These are phyloP conservation scores for Pichia ethanolica DNA, from an alignment of 805 yeast genomes.

Conservation along the genomic window DNA sequence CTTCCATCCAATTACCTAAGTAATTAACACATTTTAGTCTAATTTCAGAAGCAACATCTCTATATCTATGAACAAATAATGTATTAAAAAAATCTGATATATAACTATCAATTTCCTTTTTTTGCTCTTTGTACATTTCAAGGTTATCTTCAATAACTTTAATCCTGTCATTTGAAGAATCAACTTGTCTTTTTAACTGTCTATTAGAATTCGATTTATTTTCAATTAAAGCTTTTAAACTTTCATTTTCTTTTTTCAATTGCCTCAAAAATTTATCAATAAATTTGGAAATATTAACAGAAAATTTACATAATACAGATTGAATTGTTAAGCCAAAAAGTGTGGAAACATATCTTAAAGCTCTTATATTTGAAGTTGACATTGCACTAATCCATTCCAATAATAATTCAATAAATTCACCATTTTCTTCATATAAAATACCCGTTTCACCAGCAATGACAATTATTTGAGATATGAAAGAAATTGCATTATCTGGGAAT, in stretches of 20 bases:
- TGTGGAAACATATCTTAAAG: constrained; percentile 65
- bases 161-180: constrained; percentile 33
- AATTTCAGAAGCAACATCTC: constrained; percentile 68
- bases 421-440: constrained; percentile 36
- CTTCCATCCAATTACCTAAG: constrained; percentile 66
- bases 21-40: constrained; percentile 60
- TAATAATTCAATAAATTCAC: constrained; percentile 44
- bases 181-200: constrained; percentile 26
- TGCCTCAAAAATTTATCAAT: constrained; percentile 41
- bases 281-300: constrained; percentile 29
- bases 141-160: constrained; percentile 39
- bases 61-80: constrained; percentile 67
- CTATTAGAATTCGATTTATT: constrained; percentile 18
- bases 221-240: constrained; percentile 7
- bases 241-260: constrained; percentile 25
- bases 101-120: constrained; percentile 45
- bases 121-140: constrained; percentile 38
- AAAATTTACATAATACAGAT: constrained; percentile 48
- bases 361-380: constrained; percentile 60
- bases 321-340: constrained; percentile 51
- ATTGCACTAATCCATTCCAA: constrained; percentile 72
- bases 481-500: constrained; percentile 47
- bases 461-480: constrained; percentile 49
- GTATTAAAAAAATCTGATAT: constrained; percentile 60
- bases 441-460: constrained; percentile 55